Conservation (phyloP, 768 basidiomycete genomes). For the Ramaria rubella region DNA sequence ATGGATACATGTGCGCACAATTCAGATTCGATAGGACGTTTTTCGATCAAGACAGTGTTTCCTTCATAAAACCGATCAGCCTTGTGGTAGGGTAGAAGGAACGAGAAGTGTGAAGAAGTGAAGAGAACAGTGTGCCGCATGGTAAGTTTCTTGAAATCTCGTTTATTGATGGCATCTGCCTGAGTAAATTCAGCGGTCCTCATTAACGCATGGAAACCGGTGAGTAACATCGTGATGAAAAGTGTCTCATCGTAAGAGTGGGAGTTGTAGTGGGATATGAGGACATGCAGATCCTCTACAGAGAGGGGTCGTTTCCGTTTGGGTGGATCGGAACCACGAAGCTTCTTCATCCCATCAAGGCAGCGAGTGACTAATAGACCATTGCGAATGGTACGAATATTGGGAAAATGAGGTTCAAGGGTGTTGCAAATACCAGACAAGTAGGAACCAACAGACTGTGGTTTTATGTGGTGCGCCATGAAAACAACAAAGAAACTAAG, state of each 20-base stretch:
- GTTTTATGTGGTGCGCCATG: conserved; percentile 17
- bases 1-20: conserved; percentile 19
- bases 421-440: conserved; percentile 20
- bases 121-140: conserved; percentile 12
- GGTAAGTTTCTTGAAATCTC: conserved; percentile 17
- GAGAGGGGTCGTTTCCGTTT: conserved; percentile 24
- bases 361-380: conserved; percentile 11
- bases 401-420: conserved; percentile 20
- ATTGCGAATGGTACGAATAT: background rate
- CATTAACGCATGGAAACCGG: conserved; percentile 21
- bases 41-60: conserved; percentile 16
- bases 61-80: conserved; percentile 27
- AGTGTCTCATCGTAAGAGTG: conserved; percentile 14
- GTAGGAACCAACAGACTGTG: conserved; percentile 18
- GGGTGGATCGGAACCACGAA: conserved; percentile 19
- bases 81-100: conserved; percentile 33
- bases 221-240: conserved; percentile 22
- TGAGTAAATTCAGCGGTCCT: conserved; percentile 25
- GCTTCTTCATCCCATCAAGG: conserved; percentile 25
- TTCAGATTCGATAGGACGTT: background rate
- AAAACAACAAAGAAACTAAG: conserved; percentile 14
- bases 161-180: conserved; percentile 13
- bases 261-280: background rate
- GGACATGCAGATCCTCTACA: background rate
- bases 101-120: background rate